Evolutionary conservation across 148 eudicot species (phyloP), one percentile per base, ranked within the genome.

Genomic region (Amaranthus cruentus): DNA sequence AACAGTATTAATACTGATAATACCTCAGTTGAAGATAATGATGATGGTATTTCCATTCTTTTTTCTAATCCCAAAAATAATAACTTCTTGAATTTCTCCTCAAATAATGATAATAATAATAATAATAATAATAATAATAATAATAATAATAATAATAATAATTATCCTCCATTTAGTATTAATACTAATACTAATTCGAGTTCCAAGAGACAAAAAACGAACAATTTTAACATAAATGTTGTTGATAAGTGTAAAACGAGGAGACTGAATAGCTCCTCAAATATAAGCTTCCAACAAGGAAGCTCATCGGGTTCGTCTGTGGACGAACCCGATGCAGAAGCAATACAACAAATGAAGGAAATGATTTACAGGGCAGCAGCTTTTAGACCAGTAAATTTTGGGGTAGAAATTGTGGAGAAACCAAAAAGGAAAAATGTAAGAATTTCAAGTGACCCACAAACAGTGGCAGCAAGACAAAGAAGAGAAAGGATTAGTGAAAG

Each of bases 271-370:
- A 77, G 50, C 6, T 85, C 90, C 4, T 84, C 92, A 42, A 91
- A 91, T 69, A 91, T 89, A 62, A 91, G 83, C 72, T 91, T 91
- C 77, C 88, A 81, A 52, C 88, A 83, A 52, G 83, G 85, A 14
- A 69, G 81, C 67, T 78, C 83, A 12, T 78, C 85, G 9, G 73
- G 70, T 1, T 74, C 79, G 3, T 85, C 88, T 0, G 74, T 50
- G 0, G 89, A 81, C 12, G 98, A 93, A 76, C 84, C 88, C 7
- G 98, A 90, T 76, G 77, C 93, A 47, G 98, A 92, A 73, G 93
- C 98, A n/a, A 90, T 92, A 4, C 91, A 88, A 47, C 96, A 92
- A 10, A 88, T 90, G 98, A 92, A 90, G 75, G 98, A 92, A 79
- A 87, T 90, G 91, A 87, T 92, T 10, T 92, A 92, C 81, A 58